These are phyloP conservation scores for Entophlyctis helioformis DNA, from an alignment of 192 early-diverging fungal species.

Conservation along the genomic window DNA sequence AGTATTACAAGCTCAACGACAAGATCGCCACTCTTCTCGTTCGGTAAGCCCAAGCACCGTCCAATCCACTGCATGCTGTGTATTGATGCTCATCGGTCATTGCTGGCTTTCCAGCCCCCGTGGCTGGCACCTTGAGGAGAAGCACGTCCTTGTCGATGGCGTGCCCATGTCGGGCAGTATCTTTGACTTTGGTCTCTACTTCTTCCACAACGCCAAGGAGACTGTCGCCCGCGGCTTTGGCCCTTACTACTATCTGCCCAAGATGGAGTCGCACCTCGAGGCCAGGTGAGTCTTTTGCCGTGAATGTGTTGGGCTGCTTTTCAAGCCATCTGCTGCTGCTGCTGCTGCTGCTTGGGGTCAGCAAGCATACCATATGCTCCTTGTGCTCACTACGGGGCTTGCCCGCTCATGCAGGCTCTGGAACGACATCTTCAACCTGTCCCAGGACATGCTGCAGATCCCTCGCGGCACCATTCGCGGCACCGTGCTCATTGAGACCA, in stretches of 20 bases:
- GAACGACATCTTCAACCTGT: slow-evolving; percentile 95
- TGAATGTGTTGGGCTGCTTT: background rate
- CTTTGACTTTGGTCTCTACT: slow-evolving; percentile 97
- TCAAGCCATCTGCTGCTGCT: slow-evolving; percentile 1
- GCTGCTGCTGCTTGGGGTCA: no score
- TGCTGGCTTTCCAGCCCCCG: slow-evolving; percentile 52
- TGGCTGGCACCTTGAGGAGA: slow-evolving; percentile 98
- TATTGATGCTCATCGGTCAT: background rate
- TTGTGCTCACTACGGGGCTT: no score
- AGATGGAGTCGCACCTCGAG: slow-evolving; percentile 97
- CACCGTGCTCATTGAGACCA: slow-evolving; percentile 96
- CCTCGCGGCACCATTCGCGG: slow-evolving; percentile 94
- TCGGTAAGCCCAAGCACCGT: slow-evolving; percentile 30
- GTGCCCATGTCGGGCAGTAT: slow-evolving; percentile 87
- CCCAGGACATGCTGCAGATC: slow-evolving; percentile 81
- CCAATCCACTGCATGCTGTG: no score
- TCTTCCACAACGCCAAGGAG: slow-evolving; percentile 94
- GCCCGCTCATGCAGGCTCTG: slow-evolving; percentile 54
- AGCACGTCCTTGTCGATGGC: slow-evolving; percentile 86
- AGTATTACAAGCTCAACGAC: slow-evolving; percentile 84
- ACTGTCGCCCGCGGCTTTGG: slow-evolving; percentile 73
- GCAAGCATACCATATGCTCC: no score
- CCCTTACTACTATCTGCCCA: slow-evolving; percentile 98
- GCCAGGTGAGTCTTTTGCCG: slow-evolving; percentile 52
- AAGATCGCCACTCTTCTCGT: slow-evolving; percentile 86